Conservation (phyloP, 1,284 basidiomycete genomes). For the Cystobasidiaceae sp. region DNA sequence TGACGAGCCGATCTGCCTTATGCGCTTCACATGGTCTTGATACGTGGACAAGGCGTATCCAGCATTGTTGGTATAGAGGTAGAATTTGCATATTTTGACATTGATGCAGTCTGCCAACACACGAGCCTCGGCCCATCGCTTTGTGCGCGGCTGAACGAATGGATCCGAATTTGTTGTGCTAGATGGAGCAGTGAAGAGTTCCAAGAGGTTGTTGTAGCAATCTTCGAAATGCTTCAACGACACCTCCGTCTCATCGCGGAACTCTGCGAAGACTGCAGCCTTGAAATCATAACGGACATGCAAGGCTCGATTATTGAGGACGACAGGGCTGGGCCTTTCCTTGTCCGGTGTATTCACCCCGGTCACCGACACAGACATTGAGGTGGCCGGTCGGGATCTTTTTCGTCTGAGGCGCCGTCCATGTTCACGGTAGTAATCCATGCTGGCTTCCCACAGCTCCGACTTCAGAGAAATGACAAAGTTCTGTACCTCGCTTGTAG, state of each 20-base stretch:
- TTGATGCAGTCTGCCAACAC: constrained; percentile 88
- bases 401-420: constrained; percentile 86
- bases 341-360: constrained; percentile 23
- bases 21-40: constrained; percentile 73
- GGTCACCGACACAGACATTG: neutral
- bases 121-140: constrained; percentile 97
- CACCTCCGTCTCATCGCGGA: constrained; percentile 80
- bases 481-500: constrained; percentile 69
- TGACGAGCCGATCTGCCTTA: constrained; percentile 71
- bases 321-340: too few species aligned
- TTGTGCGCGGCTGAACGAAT: constrained; percentile 82
- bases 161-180: neutral
- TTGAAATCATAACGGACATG: constrained; percentile 95
- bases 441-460: constrained; percentile 76
- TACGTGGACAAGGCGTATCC: constrained; percentile 71
- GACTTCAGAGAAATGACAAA: constrained; percentile 80
- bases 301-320: constrained; percentile 59
- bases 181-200: constrained; percentile 70
- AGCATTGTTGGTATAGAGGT: constrained; percentile 80
- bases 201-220: constrained; percentile 60
- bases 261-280: constrained; percentile 91
- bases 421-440: constrained; percentile 89
- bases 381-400: constrained; percentile 63
- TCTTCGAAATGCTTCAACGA: constrained; percentile 62
- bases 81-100: constrained; percentile 81